These are phyloP conservation scores for Drosera capensis DNA, from an alignment of 148 eudicot genomes.

Conservation along the genomic window DNA sequence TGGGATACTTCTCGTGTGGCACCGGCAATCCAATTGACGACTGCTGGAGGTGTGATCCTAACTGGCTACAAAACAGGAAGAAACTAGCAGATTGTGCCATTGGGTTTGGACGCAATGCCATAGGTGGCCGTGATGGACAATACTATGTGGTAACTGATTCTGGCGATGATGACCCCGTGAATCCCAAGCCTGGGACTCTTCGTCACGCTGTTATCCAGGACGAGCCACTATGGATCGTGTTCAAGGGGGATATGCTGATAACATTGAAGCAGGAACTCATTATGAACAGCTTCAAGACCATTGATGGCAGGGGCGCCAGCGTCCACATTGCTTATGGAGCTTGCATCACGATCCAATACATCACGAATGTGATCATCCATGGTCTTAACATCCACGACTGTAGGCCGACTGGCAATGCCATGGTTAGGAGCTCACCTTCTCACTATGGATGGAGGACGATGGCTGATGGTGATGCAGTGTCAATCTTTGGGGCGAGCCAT, in stretches of 20 bases:
- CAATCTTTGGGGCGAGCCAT: conserved; percentile 65
- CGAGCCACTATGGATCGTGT: conserved; percentile 70
- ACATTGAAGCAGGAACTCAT: conserved; percentile 63
- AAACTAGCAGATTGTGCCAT: conserved; percentile 79
- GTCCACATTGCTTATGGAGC: conserved; percentile 90
- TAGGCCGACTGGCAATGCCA: conserved; percentile 68
- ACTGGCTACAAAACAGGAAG: conserved; percentile 54
- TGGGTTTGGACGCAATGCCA: conserved; percentile 81
- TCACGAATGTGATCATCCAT: conserved; percentile 73
- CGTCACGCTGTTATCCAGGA: conserved; percentile 80
- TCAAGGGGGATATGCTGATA: conserved; percentile 76
- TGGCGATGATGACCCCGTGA: conserved; percentile 45
- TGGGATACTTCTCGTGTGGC: conserved; percentile 68
- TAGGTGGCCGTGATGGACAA: conserved; percentile 75
- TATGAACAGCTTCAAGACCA: conserved; percentile 88
- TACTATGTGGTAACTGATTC: conserved; percentile 72
- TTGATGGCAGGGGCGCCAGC: conserved; percentile 69
- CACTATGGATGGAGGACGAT: conserved; percentile 72
- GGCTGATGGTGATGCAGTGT: conserved; percentile 82
- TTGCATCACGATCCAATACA: conserved; percentile 58
- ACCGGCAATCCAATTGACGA: conserved; percentile 95
- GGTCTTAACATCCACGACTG: conserved; percentile 77
- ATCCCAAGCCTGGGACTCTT: conserved; percentile 75
- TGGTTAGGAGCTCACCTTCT: conserved; percentile 72
- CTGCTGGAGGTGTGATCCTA: conserved; percentile 86